Base-by-base conservation (phyloP, 2,329 filamentous ascomycete species). In the Hirsutella minnesotensis region DNA sequence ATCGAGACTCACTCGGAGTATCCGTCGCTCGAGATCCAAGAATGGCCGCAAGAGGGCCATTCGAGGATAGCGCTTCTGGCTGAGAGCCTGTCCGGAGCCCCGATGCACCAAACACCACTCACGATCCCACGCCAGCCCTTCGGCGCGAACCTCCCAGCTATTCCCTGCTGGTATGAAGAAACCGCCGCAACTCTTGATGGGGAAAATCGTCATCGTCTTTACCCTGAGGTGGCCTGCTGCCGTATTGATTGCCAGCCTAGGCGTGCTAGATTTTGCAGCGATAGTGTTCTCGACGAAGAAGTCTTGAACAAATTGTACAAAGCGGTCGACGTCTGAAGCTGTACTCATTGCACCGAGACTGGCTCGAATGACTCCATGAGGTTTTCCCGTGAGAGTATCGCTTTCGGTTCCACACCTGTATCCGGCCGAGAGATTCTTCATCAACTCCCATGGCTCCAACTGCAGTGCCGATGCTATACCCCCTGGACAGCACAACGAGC, bases 21-120 rank as follows among this genome's bases (percentile, higher is more conserved):
- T 53, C 0, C 84, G 83, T 2, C 61, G 61, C 1, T 73, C 65
- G 44, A 94, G 76, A 53, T 96, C 84, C 34, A 96, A 67, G 4
- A 56, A 61, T 7, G 92, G 90, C 40, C 75, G 74, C 41, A 98
- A 71, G 4, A 95, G 73, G 12, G 86, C 83, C 90, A 98, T 96
- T 29, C 72, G 77, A 3, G 89, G 86, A 56, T 92, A 82, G 49
- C 81, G 73, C 64, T 96, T 98, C 62, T 96, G 90, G 56, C 78
- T 95, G 42, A 98, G 67, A 5, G 83, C 87, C 52, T 81, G 79
- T 0, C 86, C 84, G 1, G 89, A 94, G 36, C 86, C 88, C 55
- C 81, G 76, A 57, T 95, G 89, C 13, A 98, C 72, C 18, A 98
- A 68, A 62, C 90, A 96, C 90, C 92, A 98, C 66, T 96, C 90